These are phyloP conservation scores for Meyerozyma guilliermondii DNA, from an alignment of 1,139 yeast species.

Conservation along the genomic window DNA sequence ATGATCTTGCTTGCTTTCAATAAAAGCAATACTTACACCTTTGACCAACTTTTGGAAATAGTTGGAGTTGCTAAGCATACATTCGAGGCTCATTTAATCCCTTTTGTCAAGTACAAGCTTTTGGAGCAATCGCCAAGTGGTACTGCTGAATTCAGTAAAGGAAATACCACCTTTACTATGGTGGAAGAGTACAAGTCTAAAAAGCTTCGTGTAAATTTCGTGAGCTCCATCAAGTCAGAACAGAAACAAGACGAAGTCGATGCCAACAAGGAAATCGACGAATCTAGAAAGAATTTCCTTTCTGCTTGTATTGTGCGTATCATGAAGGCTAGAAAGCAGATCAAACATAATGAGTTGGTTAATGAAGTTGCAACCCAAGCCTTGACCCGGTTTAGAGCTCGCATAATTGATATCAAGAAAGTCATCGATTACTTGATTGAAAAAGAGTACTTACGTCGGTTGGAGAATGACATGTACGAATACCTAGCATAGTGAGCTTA, in stretches of 20 bases:
- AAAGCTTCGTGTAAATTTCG: constrained; percentile 79
- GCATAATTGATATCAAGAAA: constrained; percentile 78
- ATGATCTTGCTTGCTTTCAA: constrained; percentile 81
- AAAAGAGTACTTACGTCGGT: constrained; percentile 76
- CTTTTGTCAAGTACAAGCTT: constrained; percentile 75
- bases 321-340: constrained; percentile 86
- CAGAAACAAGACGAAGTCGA: constrained; percentile 74
- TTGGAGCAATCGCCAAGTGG: constrained; percentile 62
- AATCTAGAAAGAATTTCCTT: constrained; percentile 78
- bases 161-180: constrained; percentile 62
- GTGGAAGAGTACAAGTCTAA: constrained; percentile 83
- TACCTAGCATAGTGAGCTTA: constrained; percentile 60
- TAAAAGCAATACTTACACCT: constrained; percentile 53
- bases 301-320: constrained; percentile 94
- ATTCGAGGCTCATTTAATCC: constrained; percentile 70
- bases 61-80: constrained; percentile 66
- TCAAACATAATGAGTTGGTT: constrained; percentile 75
- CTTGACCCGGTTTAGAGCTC: constrained; percentile 78
- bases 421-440: constrained; percentile 84
- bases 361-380: constrained; percentile 90
- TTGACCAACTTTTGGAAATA: constrained; percentile 55
- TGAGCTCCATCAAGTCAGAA: constrained; percentile 77
- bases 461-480: constrained; percentile 70
- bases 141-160: constrained; percentile 38
- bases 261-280: constrained; percentile 79